Percentiles rank a stretch among this genome's conserved stretches.
phyloP scores from a whole-genome alignment of 2,329 filamentous ascomycete genomes.

The Clonostachys chloroleuca region DNA sequence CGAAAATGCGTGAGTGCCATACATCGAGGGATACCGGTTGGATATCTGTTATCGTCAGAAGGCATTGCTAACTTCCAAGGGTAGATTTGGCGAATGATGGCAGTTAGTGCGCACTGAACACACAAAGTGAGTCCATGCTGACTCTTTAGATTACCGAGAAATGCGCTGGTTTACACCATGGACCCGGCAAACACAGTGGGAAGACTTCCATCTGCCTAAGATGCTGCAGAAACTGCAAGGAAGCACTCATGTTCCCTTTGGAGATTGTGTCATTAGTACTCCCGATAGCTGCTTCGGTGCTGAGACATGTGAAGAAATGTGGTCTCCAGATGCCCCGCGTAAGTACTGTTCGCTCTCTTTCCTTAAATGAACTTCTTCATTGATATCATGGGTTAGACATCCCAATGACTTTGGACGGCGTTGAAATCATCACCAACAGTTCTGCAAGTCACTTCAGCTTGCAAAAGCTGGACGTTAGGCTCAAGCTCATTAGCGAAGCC shows the following conservation, averaged over 20 bases:
- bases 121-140: too few species aligned
- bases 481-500: slow-evolving; percentile 61
- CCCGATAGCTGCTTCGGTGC: slow-evolving; percentile 29
- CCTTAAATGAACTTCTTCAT: too few species aligned
- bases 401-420: slow-evolving; percentile 53
- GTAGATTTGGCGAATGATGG: slow-evolving; percentile 27
- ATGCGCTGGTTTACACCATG: slow-evolving; percentile 34
- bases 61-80: slow-evolving; percentile 7
- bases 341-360: background rate
- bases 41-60: slow-evolving; percentile 5
- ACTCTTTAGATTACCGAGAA: slow-evolving; percentile 23
- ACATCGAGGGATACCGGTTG: background rate
- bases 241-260: slow-evolving; percentile 28
- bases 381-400: too few species aligned
- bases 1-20: slow-evolving; percentile 4
- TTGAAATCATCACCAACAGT: slow-evolving; percentile 69
- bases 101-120: background rate
- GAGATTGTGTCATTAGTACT: slow-evolving; percentile 30
- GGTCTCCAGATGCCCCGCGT: background rate
- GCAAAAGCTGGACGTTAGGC: slow-evolving; percentile 58
- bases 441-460: slow-evolving; percentile 58
- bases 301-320: slow-evolving; percentile 32
- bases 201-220: slow-evolving; percentile 26
- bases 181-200: slow-evolving; percentile 23
- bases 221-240: slow-evolving; percentile 10